A percentile compares a stretch with the other conserved stretches of the same genome.
Evolutionary conservation across 306 rosid genomes (phyloP).

Genomic region (Castanospermum australe): DNA sequence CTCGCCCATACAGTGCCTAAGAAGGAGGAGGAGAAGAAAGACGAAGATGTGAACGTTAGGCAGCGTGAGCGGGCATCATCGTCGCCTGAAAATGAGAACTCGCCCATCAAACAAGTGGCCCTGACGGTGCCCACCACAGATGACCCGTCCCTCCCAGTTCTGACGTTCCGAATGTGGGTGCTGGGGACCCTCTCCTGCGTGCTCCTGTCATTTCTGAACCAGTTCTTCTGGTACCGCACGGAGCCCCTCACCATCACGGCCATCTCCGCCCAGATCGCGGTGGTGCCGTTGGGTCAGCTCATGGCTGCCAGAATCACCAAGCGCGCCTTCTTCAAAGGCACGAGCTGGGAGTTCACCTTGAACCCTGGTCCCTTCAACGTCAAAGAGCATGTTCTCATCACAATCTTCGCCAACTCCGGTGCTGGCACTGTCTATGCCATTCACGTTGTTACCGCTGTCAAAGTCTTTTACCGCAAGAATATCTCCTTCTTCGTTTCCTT

Average conservation of each 20-base stretch:
- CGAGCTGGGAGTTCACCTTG: constrained; percentile 59
- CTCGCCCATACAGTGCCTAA: constrained; percentile 12
- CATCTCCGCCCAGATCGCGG: constrained; percentile 93
- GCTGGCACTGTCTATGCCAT: constrained; percentile 94
- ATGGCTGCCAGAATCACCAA: constrained; percentile 67
- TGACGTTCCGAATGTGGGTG: constrained; percentile 93
- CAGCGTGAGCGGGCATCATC: not conserved
- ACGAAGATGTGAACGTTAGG: not conserved
- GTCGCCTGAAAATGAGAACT: constrained; percentile 45
- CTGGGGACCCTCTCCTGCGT: constrained; percentile 71
- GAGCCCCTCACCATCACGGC: constrained; percentile 86
- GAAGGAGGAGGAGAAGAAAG: not conserved
- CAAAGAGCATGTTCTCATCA: constrained; percentile 89
- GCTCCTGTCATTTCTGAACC: constrained; percentile 80
- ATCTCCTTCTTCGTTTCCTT: constrained; percentile 72
- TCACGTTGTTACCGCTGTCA: constrained; percentile 78
- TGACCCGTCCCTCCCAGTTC: constrained; percentile 67
- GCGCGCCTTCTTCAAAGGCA: constrained; percentile 62
- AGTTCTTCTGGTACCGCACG: constrained; percentile 86
- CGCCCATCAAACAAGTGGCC: constrained; percentile 77
- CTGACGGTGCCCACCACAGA: constrained; percentile 77
- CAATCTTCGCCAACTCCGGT: constrained; percentile 94
- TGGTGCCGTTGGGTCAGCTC: constrained; percentile 79
- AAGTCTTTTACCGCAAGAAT: constrained; percentile 54
- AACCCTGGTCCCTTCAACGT: constrained; percentile 94